These are phyloP conservation scores for Monilinia polystroma DNA, from an alignment of 2,329 filamentous ascomycete species.

Conservation along the genomic window DNA sequence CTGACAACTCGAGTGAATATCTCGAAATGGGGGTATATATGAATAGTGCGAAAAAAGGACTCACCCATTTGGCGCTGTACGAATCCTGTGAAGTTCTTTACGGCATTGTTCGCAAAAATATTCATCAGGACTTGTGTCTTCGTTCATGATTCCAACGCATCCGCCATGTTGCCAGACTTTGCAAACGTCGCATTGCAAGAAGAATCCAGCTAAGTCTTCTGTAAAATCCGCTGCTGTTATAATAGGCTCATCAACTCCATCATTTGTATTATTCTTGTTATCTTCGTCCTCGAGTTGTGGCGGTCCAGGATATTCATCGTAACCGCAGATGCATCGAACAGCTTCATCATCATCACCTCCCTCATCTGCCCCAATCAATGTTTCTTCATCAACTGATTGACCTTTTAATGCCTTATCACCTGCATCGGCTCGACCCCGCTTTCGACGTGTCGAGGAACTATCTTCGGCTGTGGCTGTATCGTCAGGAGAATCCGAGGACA, in stretches of 20 bases:
- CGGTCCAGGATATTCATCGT: constrained; percentile 90
- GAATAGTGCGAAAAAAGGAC: constrained; percentile 39
- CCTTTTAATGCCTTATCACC: constrained; percentile 43
- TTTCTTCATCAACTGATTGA: constrained; percentile 48
- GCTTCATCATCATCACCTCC: constrained; percentile 84
- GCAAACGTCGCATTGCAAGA: constrained; percentile 96
- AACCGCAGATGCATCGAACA: constrained; percentile 91
- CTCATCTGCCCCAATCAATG: constrained; percentile 63
- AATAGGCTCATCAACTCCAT: constrained; percentile 56
- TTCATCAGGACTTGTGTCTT: constrained; percentile 88
- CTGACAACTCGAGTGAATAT: constrained; percentile 32
- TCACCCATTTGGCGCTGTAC: constrained; percentile 80
- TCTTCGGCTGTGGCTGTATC: constrained; percentile 59
- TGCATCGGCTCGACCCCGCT: constrained; percentile 60
- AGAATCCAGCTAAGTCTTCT: constrained; percentile 85
- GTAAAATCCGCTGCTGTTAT: constrained; percentile 57
- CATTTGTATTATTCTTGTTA: constrained; percentile 52
- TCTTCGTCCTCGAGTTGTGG: constrained; percentile 57
- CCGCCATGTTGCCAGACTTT: constrained; percentile 99
- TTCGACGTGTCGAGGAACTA: constrained; percentile 70
- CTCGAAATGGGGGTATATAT: constrained; percentile 25
- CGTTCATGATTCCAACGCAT: constrained; percentile 95
- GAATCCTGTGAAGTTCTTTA: constrained; percentile 85
- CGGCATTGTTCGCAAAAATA: constrained; percentile 97
- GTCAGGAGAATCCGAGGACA: constrained; percentile 67